phyloP scores from a whole-genome alignment of 2,329 filamentous ascomycete species.

The Claviceps digitariae region DNA sequence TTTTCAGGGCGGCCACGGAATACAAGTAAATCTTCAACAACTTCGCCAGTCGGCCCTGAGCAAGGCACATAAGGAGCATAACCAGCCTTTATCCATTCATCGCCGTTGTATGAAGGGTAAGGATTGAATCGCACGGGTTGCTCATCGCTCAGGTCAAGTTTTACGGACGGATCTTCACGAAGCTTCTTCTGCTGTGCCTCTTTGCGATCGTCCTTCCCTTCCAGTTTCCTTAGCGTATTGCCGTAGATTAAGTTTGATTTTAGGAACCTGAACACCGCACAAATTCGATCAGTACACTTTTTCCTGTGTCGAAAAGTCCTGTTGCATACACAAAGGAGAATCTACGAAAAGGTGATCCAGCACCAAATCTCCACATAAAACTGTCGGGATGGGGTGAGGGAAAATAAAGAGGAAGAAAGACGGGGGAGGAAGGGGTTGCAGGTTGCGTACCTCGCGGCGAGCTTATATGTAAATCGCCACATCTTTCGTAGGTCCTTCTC shows the following conservation, averaged over 20 bases:
- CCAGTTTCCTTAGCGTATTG: conserved; percentile 36
- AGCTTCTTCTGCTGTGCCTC: conserved; percentile 19
- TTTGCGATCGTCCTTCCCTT: conserved; percentile 24
- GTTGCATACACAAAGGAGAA: not conserved
- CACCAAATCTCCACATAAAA: no score
- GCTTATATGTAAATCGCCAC: conserved; percentile 27
- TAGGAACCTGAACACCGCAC: conserved; percentile 19
- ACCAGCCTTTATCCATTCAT: conserved; percentile 41
- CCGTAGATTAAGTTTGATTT: conserved; percentile 42
- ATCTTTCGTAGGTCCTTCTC: conserved; percentile 30
- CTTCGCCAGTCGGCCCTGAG: conserved; percentile 46
- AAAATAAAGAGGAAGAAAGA: not conserved
- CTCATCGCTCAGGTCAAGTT: conserved; percentile 27
- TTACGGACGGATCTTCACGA: conserved; percentile 19
- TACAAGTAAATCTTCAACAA: conserved; percentile 47
- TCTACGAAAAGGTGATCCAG: no score
- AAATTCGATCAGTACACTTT: not conserved
- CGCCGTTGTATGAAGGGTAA: conserved; percentile 56
- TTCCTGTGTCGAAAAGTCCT: not conserved
- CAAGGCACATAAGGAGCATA: conserved; percentile 50
- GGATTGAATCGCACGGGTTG: conserved; percentile 50
- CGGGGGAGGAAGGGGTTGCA: no score
- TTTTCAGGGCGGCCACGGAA: conserved; percentile 46
- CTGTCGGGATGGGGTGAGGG: no score
- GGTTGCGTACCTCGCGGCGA: conserved; percentile 22